phyloP scores from a whole-genome alignment of 2,329 filamentous ascomycete species.

The Monilinia fructigena region DNA sequence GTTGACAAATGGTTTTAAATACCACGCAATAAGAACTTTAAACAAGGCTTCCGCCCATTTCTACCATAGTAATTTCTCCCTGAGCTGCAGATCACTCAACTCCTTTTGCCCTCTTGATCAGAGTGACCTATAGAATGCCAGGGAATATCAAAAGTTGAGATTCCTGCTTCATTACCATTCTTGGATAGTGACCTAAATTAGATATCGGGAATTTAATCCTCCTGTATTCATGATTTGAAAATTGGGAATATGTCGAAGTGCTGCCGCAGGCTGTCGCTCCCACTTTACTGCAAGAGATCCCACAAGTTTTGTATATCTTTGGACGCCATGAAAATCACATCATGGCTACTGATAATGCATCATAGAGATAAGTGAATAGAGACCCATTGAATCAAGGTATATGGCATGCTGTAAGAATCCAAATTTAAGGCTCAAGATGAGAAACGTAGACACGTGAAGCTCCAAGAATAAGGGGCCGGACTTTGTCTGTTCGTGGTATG shows the following conservation, averaged over 20 bases:
- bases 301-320: neutral
- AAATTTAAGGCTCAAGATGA: neutral
- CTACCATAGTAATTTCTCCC: neutral
- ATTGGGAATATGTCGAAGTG: neutral
- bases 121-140: neutral
- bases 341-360: neutral
- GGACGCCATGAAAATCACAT: neutral
- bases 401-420: neutral
- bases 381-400: neutral
- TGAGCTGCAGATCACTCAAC: neutral
- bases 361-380: neutral
- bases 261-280: neutral
- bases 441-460: neutral
- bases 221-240: neutral
- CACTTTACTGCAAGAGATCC: neutral
- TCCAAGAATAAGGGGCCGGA: neutral
- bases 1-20: slow-evolving; percentile 30
- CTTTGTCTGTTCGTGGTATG: neutral
- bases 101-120: neutral
- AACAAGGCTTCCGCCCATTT: neutral
- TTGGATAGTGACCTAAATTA: neutral
- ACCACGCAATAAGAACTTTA: slow-evolving; percentile 28
- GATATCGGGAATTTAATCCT: neutral
- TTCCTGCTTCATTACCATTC: neutral
- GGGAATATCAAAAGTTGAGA: neutral